These are phyloP conservation scores for Citrus reticulata DNA, from an alignment of 345 rosid genomes.

Conservation along the genomic window DNA sequence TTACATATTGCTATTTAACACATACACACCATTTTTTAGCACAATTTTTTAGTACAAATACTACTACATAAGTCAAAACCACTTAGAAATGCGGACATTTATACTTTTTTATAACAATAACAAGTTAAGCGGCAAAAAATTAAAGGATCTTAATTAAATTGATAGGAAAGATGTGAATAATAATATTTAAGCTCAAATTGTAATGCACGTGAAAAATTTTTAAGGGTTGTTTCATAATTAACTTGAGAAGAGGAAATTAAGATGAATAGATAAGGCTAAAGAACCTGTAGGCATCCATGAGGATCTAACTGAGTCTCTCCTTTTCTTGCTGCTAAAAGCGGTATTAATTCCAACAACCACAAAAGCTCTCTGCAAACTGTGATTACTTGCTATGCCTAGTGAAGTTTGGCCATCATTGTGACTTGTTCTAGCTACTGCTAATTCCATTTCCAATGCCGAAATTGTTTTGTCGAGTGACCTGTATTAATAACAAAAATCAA, in stretches of 20 bases:
- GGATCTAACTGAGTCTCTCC: constrained; percentile 70
- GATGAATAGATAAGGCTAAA: not conserved
- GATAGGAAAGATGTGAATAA: not conserved
- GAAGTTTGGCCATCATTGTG: constrained; percentile 16
- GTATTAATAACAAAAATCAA: not conserved
- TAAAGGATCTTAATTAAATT: not conserved
- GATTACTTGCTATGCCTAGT: constrained; percentile 32
- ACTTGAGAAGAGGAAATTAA: too few species aligned
- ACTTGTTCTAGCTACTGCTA: constrained; percentile 45
- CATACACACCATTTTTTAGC: too few species aligned
- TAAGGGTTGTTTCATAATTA: too few species aligned
- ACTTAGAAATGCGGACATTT: too few species aligned
- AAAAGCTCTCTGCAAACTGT: constrained; percentile 57
- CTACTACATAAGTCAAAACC: too few species aligned
- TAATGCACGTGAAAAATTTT: not conserved
- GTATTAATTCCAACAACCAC: constrained; percentile 84
- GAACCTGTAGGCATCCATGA: constrained; percentile 86
- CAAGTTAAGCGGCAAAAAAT: not conserved
- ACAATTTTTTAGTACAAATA: too few species aligned
- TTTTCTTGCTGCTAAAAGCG: constrained; percentile 83
- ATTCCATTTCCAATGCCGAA: constrained; percentile 60
- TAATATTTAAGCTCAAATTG: not conserved
- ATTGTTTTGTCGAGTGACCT: constrained; percentile 74
- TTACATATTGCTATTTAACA: not conserved
- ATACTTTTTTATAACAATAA: too few species aligned